Base-by-base conservation (phyloP, 768 basidiomycete genomes). In the Amanita pseudoporphyria region DNA sequence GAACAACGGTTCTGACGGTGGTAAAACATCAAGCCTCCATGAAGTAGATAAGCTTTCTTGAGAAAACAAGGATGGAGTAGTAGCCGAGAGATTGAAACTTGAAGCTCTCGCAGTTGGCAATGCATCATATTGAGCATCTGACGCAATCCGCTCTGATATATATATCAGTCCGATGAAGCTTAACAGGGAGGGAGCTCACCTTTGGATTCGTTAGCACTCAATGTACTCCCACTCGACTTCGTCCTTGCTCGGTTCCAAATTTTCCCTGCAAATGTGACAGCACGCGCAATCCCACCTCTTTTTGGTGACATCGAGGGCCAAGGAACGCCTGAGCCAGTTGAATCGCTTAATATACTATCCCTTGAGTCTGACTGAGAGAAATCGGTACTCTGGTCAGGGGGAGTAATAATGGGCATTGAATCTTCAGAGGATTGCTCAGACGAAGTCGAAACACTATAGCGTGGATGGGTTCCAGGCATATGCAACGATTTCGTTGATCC, bases 391-490 rank as follows among this genome's bases (percentile, higher is more conserved):
- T 67, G 62, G 52, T 80, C 68, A 6, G 81, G 73, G n/a, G n/a
- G n/a, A 16, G 79, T 82, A 5, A 71, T 64, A n/a, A 81, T 72
- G 18, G 73, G 66, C 28, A 71, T 71, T 21, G 81, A 83, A 56
- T 85, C 83, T 54, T 87, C 84, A 5, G 80, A 82, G 0, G 82
- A 85, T 48, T 81, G 62, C 54, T 79, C 77, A 1, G 79, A 81
- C 1, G 74, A 76, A 18, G 67, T 64, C 21, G 81, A 82, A 46
- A 77, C 67, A 57, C 84, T 87, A 31, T 77, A 66, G 13, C 85
- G 73, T 19, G 74, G 69, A 47, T 74, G 71, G 1, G 69, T 54
- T 7, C 64, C 68, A 28, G 72, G 67, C 53, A 70, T 55, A 30
- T 33, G 28, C 45, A 45, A 22, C 9, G 48, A 31, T 30, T 28